Percentiles rank a stretch among this genome's conserved stretches.
Evolutionary conservation across 2,329 filamentous ascomycete genomes (phyloP).

Genomic region (Diaporthe humulicola): DNA sequence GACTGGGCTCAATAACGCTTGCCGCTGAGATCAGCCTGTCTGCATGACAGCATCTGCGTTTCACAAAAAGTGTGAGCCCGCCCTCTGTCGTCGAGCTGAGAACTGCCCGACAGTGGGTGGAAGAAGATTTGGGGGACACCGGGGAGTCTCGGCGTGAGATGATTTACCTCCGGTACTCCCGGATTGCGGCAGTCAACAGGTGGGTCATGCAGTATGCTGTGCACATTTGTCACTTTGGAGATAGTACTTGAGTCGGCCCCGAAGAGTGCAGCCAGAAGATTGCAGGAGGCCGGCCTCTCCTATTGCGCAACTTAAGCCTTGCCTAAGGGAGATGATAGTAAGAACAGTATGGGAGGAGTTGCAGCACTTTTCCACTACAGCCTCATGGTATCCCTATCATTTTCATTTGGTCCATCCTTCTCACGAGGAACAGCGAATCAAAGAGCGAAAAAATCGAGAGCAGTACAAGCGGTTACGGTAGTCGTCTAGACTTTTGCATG

Average conservation of each 20-base stretch:
- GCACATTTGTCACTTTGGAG: background rate
- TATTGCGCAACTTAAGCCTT: background rate
- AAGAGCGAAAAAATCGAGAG: background rate
- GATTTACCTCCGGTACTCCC: background rate
- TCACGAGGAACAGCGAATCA: background rate
- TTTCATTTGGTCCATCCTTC: no score
- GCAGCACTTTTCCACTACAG: no score
- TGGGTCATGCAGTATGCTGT: background rate
- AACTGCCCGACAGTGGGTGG: no score
- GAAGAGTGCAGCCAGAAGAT: no score
- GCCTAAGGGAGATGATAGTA: background rate
- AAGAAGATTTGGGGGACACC: background rate
- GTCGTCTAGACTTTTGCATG: background rate
- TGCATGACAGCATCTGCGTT: background rate
- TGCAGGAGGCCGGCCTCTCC: background rate
- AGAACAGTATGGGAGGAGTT: background rate
- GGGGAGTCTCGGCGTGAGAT: background rate
- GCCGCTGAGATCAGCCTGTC: background rate
- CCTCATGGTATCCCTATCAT: background rate
- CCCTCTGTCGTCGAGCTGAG: background rate
- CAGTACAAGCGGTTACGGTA: background rate
- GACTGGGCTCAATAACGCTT: background rate
- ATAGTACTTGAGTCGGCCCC: background rate
- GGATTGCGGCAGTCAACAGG: background rate
- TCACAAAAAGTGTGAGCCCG: background rate